These are phyloP conservation scores for Chernovozyma aurita DNA, from an alignment of 1,139 yeast genomes.

Conservation along the genomic window DNA sequence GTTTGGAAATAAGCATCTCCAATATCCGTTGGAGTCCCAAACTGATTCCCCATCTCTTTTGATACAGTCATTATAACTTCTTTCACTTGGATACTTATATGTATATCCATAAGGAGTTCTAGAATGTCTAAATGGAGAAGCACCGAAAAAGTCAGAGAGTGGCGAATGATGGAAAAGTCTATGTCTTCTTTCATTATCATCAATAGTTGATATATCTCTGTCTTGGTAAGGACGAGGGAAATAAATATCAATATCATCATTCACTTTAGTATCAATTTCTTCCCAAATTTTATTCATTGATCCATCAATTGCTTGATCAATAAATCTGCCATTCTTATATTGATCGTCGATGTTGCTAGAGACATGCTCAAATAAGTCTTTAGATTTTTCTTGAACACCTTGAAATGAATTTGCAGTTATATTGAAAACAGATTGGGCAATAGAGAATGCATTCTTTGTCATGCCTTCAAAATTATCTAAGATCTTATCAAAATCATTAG, in stretches of 20 bases:
- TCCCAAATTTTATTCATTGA: background rate
- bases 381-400: conserved; percentile 22
- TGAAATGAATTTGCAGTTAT: conserved; percentile 22
- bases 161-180: background rate
- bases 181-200: background rate
- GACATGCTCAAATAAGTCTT: conserved; percentile 8
- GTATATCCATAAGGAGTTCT: conserved; percentile 48
- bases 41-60: conserved; percentile 62
- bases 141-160: background rate
- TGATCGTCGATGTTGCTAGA: background rate
- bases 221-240: conserved; percentile 8
- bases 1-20: conserved; percentile 84
- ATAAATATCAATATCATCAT: conserved; percentile 3
- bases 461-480: conserved; percentile 17
- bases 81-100: conserved; percentile 57
- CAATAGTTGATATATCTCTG: conserved; percentile 6
- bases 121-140: background rate
- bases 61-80: conserved; percentile 59
- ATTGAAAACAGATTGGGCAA: conserved; percentile 17
- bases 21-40: conserved; percentile 78
- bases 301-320: background rate
- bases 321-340: background rate
- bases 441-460: conserved; percentile 13
- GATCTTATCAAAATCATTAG: conserved; percentile 16
- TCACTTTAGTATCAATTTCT: background rate